phyloP scores from a whole-genome alignment of 2,329 filamentous ascomycete genomes.

The Aspergillus ustus region DNA sequence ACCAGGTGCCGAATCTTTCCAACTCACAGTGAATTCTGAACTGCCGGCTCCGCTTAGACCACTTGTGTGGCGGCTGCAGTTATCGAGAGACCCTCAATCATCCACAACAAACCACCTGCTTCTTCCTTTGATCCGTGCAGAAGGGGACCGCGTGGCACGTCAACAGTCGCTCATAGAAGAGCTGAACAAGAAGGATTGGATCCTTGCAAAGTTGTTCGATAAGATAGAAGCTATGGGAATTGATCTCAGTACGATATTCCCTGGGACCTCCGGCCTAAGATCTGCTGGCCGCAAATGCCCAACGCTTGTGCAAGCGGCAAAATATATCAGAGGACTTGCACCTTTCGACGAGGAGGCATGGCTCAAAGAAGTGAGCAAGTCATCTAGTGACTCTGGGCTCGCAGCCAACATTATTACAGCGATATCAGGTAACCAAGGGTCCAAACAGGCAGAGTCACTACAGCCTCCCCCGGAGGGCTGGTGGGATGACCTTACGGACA shows the following conservation, averaged over 20 bases:
- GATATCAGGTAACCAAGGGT: slow-evolving; percentile 17
- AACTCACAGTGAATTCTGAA: slow-evolving; percentile 52
- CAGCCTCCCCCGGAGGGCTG: slow-evolving; percentile 32
- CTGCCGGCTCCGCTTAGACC: slow-evolving; percentile 59
- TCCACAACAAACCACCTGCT: slow-evolving; percentile 56
- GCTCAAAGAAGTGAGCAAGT: slow-evolving; percentile 35
- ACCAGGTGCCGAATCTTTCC: slow-evolving; percentile 35
- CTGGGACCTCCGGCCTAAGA: slow-evolving; percentile 54
- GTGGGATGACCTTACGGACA: slow-evolving; percentile 37
- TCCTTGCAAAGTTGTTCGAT: slow-evolving; percentile 62
- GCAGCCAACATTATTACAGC: slow-evolving; percentile 34
- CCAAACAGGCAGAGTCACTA: slow-evolving; percentile 20
- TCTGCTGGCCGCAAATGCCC: slow-evolving; percentile 47
- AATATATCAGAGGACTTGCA: slow-evolving; percentile 59
- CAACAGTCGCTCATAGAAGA: slow-evolving; percentile 55
- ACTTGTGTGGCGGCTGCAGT: slow-evolving; percentile 57
- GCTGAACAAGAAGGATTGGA: slow-evolving; percentile 62
- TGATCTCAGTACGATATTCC: slow-evolving; percentile 62
- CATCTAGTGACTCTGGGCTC: slow-evolving; percentile 24
- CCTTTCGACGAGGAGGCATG: slow-evolving; percentile 58
- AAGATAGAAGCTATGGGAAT: slow-evolving; percentile 61
- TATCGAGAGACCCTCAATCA: slow-evolving; percentile 47
- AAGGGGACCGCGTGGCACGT: slow-evolving; percentile 52
- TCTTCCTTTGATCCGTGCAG: slow-evolving; percentile 57
- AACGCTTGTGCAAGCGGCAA: slow-evolving; percentile 57